phyloP scores from a whole-genome alignment of 1,139 yeast species.

The Suhomyces ambrosiae region DNA sequence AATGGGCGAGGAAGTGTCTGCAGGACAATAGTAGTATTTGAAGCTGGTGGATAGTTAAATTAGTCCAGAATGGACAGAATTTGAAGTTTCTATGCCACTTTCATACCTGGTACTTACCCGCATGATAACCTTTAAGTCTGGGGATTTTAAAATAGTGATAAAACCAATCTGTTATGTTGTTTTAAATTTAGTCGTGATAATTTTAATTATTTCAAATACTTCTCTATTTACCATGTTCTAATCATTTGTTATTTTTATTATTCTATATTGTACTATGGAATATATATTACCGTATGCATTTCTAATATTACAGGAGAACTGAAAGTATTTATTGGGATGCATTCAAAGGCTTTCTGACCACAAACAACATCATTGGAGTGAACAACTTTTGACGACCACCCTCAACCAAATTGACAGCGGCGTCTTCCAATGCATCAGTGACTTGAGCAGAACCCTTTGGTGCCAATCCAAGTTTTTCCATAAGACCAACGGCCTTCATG shows the following conservation, averaged over 20 bases:
- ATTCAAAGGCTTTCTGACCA: conserved; percentile 72
- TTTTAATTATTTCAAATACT: too few relatives aligned
- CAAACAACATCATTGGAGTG: conserved; percentile 95
- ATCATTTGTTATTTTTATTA: too few relatives aligned
- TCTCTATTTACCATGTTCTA: neutral
- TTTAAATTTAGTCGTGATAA: too few relatives aligned
- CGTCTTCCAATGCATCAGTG: conserved; percentile 91
- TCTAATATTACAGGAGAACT: conserved; percentile 9
- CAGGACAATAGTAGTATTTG: too few relatives aligned
- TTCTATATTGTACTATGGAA: neutral
- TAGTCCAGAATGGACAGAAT: too few relatives aligned
- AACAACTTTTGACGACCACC: conserved; percentile 89
- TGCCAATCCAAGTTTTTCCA: conserved; percentile 86
- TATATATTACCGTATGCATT: conserved; percentile 15
- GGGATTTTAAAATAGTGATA: too few relatives aligned
- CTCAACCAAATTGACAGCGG: conserved; percentile 91
- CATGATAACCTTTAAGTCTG: too few relatives aligned
- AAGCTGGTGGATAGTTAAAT: too few relatives aligned
- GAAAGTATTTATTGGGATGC: conserved; percentile 2
- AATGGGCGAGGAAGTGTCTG: neutral
- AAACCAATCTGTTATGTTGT: too few relatives aligned
- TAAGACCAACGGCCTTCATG: conserved; percentile 71
- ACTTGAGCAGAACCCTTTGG: conserved; percentile 94
- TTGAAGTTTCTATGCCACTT: too few relatives aligned
- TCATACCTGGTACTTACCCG: too few relatives aligned